Evolutionary conservation across 169 alveolate genomes (phyloP), one percentile per base, ranked within the genome.

Genomic region (Cryptosporidium parvum): DNA sequence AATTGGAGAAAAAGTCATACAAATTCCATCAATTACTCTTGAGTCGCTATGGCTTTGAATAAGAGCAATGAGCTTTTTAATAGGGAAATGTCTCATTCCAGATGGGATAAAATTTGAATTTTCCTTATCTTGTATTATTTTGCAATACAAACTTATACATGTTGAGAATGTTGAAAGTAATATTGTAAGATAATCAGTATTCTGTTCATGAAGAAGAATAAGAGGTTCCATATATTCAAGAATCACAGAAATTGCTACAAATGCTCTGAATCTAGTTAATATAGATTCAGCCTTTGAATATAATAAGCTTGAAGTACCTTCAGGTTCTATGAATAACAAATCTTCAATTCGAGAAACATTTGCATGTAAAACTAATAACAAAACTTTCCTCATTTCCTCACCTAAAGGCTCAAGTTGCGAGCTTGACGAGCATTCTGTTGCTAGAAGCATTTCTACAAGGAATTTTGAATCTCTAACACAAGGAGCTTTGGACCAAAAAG

Each of bases 391-490:
- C 33, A 80, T 65, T 42, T 62, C 75, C n/a, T 59, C 68, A 45
- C 42, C 35, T 42, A 80, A 39, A 14, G 73, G 73, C 10, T 80
- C 75, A 10, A 62, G 31, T 51, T 45, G 67, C 14, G 56, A 53
- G 3, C 48, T 45, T 48, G 53, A 26, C 12, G 89, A 80, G 23
- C 59, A 62, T 29, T 80, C 89, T 14, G 75, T 65, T n/a, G 73
- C 59, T 18, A 80, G 70, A 23, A 80, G 44, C 62, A 65, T 62
- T 21, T 80, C 89, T 3, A 80, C 75, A 1, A 80, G 68, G 10
- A 80, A 80, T 33, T 62, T 80, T 3, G 89, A 59, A 44, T 80
- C 89, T 48, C 89, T 80, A 8, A 80, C 75, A 65, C 89, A 80
- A 21, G 89, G 89, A 26, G 75, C 75, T 29, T 80, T 80, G 26